These are phyloP conservation scores for Fusarium sp. DNA, from an alignment of 2,329 filamentous ascomycete species.

Conservation along the genomic window DNA sequence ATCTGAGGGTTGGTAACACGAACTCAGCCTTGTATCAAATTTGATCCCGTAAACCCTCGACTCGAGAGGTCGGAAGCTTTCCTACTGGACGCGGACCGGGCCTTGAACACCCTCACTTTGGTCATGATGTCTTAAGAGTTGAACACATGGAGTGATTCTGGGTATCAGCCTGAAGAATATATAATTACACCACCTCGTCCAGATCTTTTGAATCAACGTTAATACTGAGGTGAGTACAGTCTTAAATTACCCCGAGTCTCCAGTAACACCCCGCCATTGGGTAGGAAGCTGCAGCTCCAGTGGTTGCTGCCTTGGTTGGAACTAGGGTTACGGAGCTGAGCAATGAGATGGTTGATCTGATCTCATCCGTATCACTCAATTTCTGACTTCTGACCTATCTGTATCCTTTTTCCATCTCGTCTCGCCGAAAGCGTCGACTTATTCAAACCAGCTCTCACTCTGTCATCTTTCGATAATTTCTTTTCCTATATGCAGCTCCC, in stretches of 20 bases:
- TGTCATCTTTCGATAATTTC: not conserved
- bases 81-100: constrained; percentile 30
- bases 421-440: constrained; percentile 1
- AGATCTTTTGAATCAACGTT: not conserved
- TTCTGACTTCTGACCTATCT: constrained; percentile 10
- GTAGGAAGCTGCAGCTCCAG: constrained; percentile 17
- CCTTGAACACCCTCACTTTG: constrained; percentile 6
- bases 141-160: not conserved
- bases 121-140: not conserved
- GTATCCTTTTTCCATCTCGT: constrained; percentile 12
- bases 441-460: constrained; percentile 3
- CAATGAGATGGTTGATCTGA: constrained; percentile 27
- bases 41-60: constrained; percentile 16
- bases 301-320: constrained; percentile 27
- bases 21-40: constrained; percentile 36
- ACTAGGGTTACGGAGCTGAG: constrained; percentile 20
- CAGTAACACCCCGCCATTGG: constrained; percentile 29
- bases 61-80: constrained; percentile 34
- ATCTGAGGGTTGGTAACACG: constrained; percentile 32
- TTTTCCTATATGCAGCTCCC: not conserved
- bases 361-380: constrained; percentile 16
- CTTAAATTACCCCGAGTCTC: not conserved
- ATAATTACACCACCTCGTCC: not conserved
- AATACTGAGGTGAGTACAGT: not conserved
- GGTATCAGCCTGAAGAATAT: not conserved